Evolutionary conservation across 2,329 filamentous ascomycete species (phyloP), one percentile per base, ranked within the genome.

Genomic region (Talaromyces amestolkiae): DNA sequence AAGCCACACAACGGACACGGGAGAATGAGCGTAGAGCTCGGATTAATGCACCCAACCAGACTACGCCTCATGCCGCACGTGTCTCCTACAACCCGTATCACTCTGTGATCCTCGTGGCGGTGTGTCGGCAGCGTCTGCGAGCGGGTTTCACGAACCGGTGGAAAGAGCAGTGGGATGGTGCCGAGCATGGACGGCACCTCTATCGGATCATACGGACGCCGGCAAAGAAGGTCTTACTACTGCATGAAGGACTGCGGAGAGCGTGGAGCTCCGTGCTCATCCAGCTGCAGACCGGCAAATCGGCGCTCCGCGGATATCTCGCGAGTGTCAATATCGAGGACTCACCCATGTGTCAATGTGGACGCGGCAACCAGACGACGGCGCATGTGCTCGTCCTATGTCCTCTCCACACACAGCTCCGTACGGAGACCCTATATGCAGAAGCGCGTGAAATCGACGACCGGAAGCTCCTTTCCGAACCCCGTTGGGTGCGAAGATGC

Each of bases 11-110:
- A 1, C 61, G 37, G 8, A 58, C 51, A 10, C 27, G 27, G 24
- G 59, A 72, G 72, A 24, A 45, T n/a, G 10, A 0, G 9, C 37
- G 24, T 5, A 6, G 15, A n/a, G 51, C 31, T 22, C 61, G 51
- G 47, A 54, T 33, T 11, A 58, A 24, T 13, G 43, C 19, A 45
- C 43, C 43, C 43, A 45, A 45, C 43, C 43, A 45, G 43, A 3
- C 43, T 10, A 45, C 43, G 10, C 43, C 43, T 13, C 19, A 45
- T 2, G 19, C 43, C 43, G 43, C 19, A 45, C 43, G 19, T 4
- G 10, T 45, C 17, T 13, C 43, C n/a, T 45, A 1, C 10, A 45
- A 45, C 9, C 43, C 43, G 4, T 22, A 45, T 22, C 43, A 45
- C 1, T 45, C 43, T 0, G 22, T 45, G 10, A 45, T 45, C 43